Base-by-base conservation (phyloP, 140 eudicot genomes). In the Eryngium alpinum region DNA sequence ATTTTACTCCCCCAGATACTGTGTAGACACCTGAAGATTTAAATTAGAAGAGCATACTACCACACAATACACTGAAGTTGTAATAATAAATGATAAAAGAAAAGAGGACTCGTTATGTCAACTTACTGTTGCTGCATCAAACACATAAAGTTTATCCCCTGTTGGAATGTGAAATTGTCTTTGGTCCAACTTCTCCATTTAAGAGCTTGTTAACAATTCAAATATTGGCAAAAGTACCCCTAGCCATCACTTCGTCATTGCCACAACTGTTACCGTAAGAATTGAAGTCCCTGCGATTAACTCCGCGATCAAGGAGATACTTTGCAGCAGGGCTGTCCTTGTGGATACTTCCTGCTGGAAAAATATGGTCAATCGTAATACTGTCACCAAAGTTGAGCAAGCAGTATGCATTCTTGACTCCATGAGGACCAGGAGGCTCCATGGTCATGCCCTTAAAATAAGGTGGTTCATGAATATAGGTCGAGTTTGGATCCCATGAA, bases 191-290 rank as follows among this genome's bases (percentile, higher is more conserved):
- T 86, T 95, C 98, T 67, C 99, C 97, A 52, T 90, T 92, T 80
- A 94, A 85, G 21, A 92, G 85, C 91, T 95, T 95, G 90, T 95
- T 95, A 67, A 95, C 96, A 66, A 95, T 88, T 6, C 99, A 90
- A 60, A 95, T 95, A 83, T 95, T 95, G 10, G 99, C 99, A 84
- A 95, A 95, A 49, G 99, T 95, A 19, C 99, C 99, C 83, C 99
- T 89, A 6, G 97, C 92, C 99, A 95, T 95, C 18, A 93, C 76
- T 79, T 95, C 99, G 84, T 95, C 99, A 51, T 95, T 95, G n/a
- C 99, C 99, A 85, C 99, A 97, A 24, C 99, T 97, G 67, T 97
- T 92, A 28, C 99, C 99, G 70, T 95, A 95, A 16, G 99, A 95
- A 83, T 95, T 95, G 85, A 95, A 95, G 83, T 95, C 97, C 85